These are phyloP conservation scores for Picea sitchensis DNA, from an alignment of 75 land plant species.

Conservation along the genomic window DNA sequence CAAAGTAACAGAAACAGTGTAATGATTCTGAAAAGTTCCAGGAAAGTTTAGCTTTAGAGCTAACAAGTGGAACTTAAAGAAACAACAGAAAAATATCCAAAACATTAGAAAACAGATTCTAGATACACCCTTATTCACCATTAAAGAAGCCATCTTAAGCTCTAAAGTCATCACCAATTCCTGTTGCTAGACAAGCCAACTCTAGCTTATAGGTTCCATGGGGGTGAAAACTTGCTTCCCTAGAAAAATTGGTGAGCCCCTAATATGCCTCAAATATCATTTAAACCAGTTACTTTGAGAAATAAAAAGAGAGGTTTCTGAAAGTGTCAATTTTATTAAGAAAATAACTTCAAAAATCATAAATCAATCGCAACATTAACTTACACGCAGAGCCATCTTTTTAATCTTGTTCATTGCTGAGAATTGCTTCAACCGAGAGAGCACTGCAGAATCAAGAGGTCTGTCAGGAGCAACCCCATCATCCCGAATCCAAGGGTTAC, in stretches of 20 bases:
- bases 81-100: too few species aligned
- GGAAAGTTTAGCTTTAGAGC: too few species aligned
- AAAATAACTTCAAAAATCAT: conserved; percentile 4
- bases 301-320: not conserved
- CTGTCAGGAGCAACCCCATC: conserved; percentile 84
- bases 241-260: not conserved
- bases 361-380: conserved; percentile 14
- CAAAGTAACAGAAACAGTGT: too few species aligned
- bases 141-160: too few species aligned
- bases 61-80: too few species aligned
- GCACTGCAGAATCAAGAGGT: conserved; percentile 91
- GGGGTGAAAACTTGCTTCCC: not conserved
- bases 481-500: conserved; percentile 94
- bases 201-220: not conserved
- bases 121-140: too few species aligned
- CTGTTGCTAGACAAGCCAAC: too few species aligned
- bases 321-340: not conserved
- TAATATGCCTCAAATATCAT: not conserved
- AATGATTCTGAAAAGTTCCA: too few species aligned
- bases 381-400: conserved; percentile 84
- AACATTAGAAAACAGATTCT: too few species aligned
- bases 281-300: not conserved
- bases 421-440: conserved; percentile 90
- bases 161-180: too few species aligned
- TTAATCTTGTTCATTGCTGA: conserved; percentile 95